A percentile compares a stretch with the other conserved stretches of the same genome.
These are phyloP conservation scores for Leccinum uliginosum DNA, from an alignment of 768 basidiomycete species.

Conservation along the genomic window DNA sequence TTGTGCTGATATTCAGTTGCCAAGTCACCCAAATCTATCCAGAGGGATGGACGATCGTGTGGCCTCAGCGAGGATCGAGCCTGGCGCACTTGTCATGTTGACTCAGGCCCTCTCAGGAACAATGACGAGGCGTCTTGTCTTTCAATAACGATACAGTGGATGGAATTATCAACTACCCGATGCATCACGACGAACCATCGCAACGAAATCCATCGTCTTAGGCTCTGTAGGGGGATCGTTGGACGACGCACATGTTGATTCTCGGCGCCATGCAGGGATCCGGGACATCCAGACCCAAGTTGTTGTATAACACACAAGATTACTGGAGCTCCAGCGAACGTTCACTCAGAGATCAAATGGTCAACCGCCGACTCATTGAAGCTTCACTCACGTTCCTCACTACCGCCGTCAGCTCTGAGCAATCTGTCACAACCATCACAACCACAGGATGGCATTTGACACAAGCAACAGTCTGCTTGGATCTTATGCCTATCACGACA, in stretches of 20 bases:
- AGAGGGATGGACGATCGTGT: too few species aligned
- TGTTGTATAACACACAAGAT: too few species aligned
- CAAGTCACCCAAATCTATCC: too few species aligned
- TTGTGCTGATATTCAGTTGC: too few species aligned
- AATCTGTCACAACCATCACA: too few species aligned
- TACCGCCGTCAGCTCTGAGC: too few species aligned
- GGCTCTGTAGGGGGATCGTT: conserved; percentile 13
- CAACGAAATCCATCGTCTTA: not conserved
- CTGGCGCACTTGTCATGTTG: not conserved
- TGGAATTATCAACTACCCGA: conserved; percentile 10
- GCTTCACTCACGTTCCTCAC: too few species aligned
- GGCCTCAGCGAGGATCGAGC: too few species aligned
- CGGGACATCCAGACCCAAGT: not conserved
- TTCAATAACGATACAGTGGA: not conserved
- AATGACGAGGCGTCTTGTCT: not conserved
- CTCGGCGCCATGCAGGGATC: conserved; percentile 4
- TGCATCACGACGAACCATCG: conserved; percentile 3
- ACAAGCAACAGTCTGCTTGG: conserved; percentile 34
- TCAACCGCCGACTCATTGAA: too few species aligned
- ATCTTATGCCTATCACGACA: conserved; percentile 63
- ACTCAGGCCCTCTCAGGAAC: not conserved
- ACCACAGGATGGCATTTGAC: too few species aligned
- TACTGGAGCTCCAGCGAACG: too few species aligned
- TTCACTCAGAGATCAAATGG: too few species aligned
- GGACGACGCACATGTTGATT: conserved; percentile 11